Percentiles rank a stretch among this genome's conserved stretches.
phyloP scores from a whole-genome alignment of 352 stramenopile species.

The Pythium utonaiense region DNA sequence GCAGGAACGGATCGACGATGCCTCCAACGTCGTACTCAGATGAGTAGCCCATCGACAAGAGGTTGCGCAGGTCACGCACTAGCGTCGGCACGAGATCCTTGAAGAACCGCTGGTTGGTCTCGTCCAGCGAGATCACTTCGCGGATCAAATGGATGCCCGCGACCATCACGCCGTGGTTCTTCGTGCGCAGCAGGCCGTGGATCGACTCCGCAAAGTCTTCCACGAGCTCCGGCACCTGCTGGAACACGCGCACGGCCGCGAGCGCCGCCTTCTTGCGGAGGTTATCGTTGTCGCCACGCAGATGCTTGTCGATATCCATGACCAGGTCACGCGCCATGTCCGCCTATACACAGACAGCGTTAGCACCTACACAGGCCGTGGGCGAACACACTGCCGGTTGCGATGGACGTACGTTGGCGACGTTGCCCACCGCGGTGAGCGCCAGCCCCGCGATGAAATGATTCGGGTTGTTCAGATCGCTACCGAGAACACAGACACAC shows the following conservation, averaged over 20 bases:
- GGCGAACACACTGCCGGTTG: background rate
- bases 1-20: conserved; percentile 98
- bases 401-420: conserved; percentile 83
- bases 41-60: conserved; percentile 97
- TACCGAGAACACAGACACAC: conserved; percentile 27
- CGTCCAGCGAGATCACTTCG: conserved; percentile 85
- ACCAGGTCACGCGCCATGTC: conserved; percentile 98
- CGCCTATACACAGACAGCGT: conserved; percentile 58
- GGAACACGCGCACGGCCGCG: conserved; percentile 89
- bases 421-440: conserved; percentile 97
- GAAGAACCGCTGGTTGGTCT: conserved; percentile 74
- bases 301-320: conserved; percentile 96
- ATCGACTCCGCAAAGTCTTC: conserved; percentile 98
- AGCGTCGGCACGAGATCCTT: conserved; percentile 71
- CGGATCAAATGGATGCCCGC: conserved; percentile 96
- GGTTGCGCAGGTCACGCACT: conserved; percentile 90
- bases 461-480: conserved; percentile 92
- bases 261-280: conserved; percentile 98
- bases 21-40: conserved; percentile 98
- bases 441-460: conserved; percentile 96
- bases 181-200: conserved; percentile 90
- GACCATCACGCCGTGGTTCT: conserved; percentile 97
- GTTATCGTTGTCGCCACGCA: conserved; percentile 93
- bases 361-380: too few species aligned
- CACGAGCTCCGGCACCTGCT: conserved; percentile 97